Evolutionary conservation across 768 basidiomycete species (phyloP).

Genomic region (Lentinus tigrinus): DNA sequence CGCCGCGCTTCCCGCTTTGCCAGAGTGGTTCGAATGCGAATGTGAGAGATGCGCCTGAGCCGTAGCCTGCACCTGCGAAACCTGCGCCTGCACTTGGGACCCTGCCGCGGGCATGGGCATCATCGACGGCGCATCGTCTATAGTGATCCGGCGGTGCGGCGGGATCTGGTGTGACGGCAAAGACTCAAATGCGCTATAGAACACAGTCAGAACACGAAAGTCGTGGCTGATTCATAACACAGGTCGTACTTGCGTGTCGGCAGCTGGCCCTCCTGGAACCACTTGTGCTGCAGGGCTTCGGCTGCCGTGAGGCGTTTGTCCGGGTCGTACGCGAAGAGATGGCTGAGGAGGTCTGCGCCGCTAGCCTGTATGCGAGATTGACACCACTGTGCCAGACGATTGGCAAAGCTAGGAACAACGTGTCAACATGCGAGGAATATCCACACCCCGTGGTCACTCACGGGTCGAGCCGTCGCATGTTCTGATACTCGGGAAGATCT

Average conservation of each 20-base stretch:
- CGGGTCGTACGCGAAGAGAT: slow-evolving; percentile 90
- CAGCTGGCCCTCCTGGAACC: slow-evolving; percentile 90
- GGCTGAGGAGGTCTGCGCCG: slow-evolving; percentile 82
- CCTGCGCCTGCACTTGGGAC: slow-evolving; percentile 43
- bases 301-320: slow-evolving; percentile 80
- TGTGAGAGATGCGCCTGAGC: slow-evolving; percentile 45
- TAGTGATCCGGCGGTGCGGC: slow-evolving; percentile 84
- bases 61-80: slow-evolving; percentile 36
- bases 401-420: slow-evolving; percentile 48
- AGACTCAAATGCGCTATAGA: slow-evolving; percentile 68
- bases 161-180: slow-evolving; percentile 68
- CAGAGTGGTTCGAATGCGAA: slow-evolving; percentile 30
- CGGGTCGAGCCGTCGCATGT: slow-evolving; percentile 77
- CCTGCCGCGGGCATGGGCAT: slow-evolving; percentile 54
- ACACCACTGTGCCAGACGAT: slow-evolving; percentile 75
- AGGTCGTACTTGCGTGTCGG: slow-evolving; percentile 77
- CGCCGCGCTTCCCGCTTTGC: slow-evolving; percentile 54
- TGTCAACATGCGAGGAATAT: background rate
- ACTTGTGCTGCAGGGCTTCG: slow-evolving; percentile 79
- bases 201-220: background rate
- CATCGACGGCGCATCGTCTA: slow-evolving; percentile 91
- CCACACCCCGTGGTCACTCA: slow-evolving; percentile 34
- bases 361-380: slow-evolving; percentile 55
- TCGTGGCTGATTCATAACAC: background rate
- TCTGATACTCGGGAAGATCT: slow-evolving; percentile 86